These are phyloP conservation scores for Delphinella strobiligena DNA, from an alignment of 2,329 filamentous ascomycete genomes.

Conservation along the genomic window DNA sequence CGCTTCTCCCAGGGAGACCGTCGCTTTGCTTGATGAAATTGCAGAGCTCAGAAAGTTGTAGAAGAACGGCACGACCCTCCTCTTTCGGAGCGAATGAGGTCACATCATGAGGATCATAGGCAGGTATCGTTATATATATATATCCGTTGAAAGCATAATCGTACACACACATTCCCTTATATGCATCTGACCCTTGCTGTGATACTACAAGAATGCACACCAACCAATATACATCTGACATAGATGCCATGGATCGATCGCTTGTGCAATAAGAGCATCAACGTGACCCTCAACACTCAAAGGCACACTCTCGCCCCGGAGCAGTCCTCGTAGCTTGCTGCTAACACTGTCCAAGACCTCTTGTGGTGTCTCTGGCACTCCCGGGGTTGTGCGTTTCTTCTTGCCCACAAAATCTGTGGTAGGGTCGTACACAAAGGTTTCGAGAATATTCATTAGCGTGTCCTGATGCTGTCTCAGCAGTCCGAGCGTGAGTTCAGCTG, in stretches of 20 bases:
- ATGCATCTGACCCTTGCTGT: no score
- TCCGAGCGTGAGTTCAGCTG: conserved; percentile 75
- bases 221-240: conserved; percentile 96
- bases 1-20: conserved; percentile 81
- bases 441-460: conserved; percentile 91
- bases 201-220: conserved; percentile 53
- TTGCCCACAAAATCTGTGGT: conserved; percentile 85
- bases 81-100: no score
- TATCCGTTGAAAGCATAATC: no score
- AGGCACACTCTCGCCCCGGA: conserved; percentile 81
- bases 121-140: no score
- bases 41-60: no score
- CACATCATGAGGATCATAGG: no score
- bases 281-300: conserved; percentile 93
- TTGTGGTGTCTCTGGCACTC: conserved; percentile 55
- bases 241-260: conserved; percentile 67
- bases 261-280: conserved; percentile 84
- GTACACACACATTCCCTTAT: no score
- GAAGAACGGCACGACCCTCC: no score
- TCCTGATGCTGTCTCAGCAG: conserved; percentile 86
- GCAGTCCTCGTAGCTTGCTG: conserved; percentile 71
- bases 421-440: conserved; percentile 94
- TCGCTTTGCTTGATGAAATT: conserved; percentile 78
- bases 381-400: conserved; percentile 39
- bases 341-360: conserved; percentile 84